Base-by-base conservation (phyloP, 2,329 filamentous ascomycete species). In the Talaromyces sp. region DNA sequence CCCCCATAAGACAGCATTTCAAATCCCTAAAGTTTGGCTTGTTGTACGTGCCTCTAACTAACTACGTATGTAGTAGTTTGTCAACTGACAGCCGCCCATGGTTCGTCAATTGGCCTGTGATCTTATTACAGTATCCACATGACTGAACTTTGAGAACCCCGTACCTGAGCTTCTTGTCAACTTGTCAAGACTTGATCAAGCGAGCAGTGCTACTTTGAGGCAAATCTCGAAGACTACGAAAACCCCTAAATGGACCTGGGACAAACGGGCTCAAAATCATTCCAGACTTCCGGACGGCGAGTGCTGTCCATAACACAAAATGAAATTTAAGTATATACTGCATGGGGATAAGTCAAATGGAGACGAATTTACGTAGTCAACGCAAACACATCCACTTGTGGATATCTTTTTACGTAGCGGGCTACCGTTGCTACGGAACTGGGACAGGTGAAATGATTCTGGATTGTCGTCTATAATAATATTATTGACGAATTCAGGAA, bases 371-470 rank as follows among this genome's bases (percentile, higher is more conserved):
- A 37, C 33, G 13, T 24, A 39, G 2, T 56, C 13, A 54, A 35
- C 50, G 33, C 13, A 19, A 6, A 39, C 33, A 56, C 33, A 39
- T 39, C 52, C 52, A 56, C 33, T 37, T 56, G 52, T 56, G 52
- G 33, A 56, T 35, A 56, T 56, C 6, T 39, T 56, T 2, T 6
- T 39, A 39, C 8, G 19, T 22, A 56, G 52, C 52, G 52, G 52
- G 52, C 7, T 65, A 62, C 63, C 63, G 58, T 65, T 45, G 63
- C 58, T 61, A 47, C 63, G 63, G 58, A 61, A 54, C 63, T 45
- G 49, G 63, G 63, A 45, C 50, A 56, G 19, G 24, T 24, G n/a
- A 37, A 39, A 24, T 56, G 19, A 22, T 16, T 56, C 33, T 56
- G 39, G 33, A 22, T 22, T 31, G 49, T n/a, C 14, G 6, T 54